Conservation (phyloP, 2,329 filamentous ascomycete genomes). For the Fusarium staphyleae region DNA sequence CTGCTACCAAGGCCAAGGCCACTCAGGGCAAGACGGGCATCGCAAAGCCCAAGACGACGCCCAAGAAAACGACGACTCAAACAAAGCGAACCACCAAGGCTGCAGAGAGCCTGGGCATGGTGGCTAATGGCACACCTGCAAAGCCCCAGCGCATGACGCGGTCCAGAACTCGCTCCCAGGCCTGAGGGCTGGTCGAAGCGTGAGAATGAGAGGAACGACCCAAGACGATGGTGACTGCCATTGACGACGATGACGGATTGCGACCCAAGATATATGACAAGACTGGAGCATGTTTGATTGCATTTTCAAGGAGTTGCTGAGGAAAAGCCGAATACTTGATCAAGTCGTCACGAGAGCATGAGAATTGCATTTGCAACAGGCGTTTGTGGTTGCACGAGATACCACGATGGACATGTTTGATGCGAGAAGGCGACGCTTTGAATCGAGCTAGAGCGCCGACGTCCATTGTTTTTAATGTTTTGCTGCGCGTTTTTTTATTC, state of each 20-base stretch:
- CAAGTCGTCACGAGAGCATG: slow-evolving; percentile 23
- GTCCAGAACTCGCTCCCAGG: slow-evolving; percentile 38
- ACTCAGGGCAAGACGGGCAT: slow-evolving; percentile 41
- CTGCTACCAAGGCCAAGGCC: slow-evolving; percentile 33
- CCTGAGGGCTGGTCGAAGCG: slow-evolving; percentile 13
- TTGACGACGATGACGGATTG: neutral
- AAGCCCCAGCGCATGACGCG: slow-evolving; percentile 45
- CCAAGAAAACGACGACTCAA: slow-evolving; percentile 25
- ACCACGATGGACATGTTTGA: slow-evolving; percentile 26
- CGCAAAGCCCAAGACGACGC: slow-evolving; percentile 40
- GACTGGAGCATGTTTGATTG: neutral
- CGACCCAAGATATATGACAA: neutral
- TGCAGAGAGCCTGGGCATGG: slow-evolving; percentile 46
- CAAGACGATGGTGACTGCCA: neutral
- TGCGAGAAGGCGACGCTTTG: neutral
- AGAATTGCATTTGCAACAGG: slow-evolving; percentile 24
- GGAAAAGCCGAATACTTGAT: slow-evolving; percentile 10
- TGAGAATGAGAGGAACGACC: neutral
- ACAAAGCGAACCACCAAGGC: slow-evolving; percentile 41
- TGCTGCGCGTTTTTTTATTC: neutral
- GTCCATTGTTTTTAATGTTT: slow-evolving; percentile 7
- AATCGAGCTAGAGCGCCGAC: neutral
- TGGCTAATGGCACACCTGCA: slow-evolving; percentile 46
- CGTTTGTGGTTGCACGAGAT: slow-evolving; percentile 35
- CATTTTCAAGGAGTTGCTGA: slow-evolving; percentile 26